A percentile compares a stretch with the other conserved stretches of the same genome.
phyloP scores from a whole-genome alignment of 306 rosid species.

The Crotalaria pallida region DNA sequence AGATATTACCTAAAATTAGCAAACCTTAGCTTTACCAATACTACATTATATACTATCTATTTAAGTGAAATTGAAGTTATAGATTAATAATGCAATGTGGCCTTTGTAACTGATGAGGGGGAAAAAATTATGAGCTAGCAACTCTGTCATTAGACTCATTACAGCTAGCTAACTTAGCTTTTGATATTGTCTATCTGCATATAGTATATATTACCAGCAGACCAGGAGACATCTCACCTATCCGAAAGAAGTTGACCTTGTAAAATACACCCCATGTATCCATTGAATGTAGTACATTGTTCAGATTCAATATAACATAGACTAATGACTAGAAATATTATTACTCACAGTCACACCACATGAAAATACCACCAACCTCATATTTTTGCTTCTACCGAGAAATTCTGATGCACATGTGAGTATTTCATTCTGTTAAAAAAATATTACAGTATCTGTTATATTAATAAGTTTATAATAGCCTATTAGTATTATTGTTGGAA shows the following conservation, averaged over 20 bases:
- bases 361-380: background rate
- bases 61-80: background rate
- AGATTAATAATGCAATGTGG: background rate
- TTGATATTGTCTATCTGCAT: constrained; percentile 20
- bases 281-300: constrained; percentile 20
- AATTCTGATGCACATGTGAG: background rate
- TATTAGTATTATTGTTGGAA: too few relatives aligned
- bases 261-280: background rate
- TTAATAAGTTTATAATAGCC: background rate
- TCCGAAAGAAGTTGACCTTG: constrained; percentile 25
- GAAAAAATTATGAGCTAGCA: background rate
- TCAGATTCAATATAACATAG: background rate
- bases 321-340: background rate
- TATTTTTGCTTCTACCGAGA: background rate
- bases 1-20: background rate
- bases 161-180: constrained; percentile 22
- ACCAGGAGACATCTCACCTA: constrained; percentile 25
- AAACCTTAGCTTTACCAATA: background rate
- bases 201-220: constrained; percentile 9
- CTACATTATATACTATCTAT: background rate
- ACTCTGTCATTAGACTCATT: background rate
- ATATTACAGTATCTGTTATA: background rate
- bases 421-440: background rate
- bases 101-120: background rate
- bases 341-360: background rate